phyloP scores from a whole-genome alignment of 768 basidiomycete genomes.

The Panellus pusillus region DNA sequence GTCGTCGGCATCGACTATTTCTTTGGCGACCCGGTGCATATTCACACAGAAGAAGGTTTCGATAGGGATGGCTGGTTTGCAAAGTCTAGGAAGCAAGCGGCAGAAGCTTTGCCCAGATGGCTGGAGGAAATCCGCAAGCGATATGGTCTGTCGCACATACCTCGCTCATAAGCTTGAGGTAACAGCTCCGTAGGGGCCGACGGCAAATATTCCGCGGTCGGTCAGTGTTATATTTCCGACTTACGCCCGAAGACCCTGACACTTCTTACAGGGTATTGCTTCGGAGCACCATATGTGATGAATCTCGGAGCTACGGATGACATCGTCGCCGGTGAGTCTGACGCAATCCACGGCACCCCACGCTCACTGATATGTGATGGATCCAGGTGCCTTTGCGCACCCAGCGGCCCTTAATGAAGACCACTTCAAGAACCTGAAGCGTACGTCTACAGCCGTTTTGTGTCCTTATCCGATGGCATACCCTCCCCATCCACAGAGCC shows the following conservation, averaged over 20 bases:
- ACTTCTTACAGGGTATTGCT: constrained; percentile 49
- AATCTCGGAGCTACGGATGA: constrained; percentile 45
- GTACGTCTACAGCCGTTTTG: constrained; percentile 30
- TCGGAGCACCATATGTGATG: constrained; percentile 54
- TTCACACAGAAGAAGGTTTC: constrained; percentile 37
- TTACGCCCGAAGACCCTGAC: not conserved
- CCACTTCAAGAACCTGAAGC: constrained; percentile 46
- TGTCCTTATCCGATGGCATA: not conserved
- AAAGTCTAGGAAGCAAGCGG: constrained; percentile 35
- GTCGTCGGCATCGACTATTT: constrained; percentile 67
- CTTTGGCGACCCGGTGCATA: constrained; percentile 54
- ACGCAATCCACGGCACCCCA: not conserved
- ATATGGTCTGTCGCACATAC: constrained; percentile 38
- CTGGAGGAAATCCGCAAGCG: constrained; percentile 46
- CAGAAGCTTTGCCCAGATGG: constrained; percentile 48
- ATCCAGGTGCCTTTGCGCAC: constrained; percentile 56
- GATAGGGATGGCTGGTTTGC: constrained; percentile 44
- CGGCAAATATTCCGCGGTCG: not conserved
- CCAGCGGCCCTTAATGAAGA: constrained; percentile 50
- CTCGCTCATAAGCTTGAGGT: no score
- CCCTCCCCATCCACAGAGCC: constrained; percentile 38
- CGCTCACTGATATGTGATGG: not conserved
- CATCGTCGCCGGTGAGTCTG: constrained; percentile 44
- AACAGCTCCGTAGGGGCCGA: not conserved
- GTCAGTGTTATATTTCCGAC: no score